Evolutionary conservation across 2,329 filamentous ascomycete species (phyloP).

Genomic region (Xylaria sp.): DNA sequence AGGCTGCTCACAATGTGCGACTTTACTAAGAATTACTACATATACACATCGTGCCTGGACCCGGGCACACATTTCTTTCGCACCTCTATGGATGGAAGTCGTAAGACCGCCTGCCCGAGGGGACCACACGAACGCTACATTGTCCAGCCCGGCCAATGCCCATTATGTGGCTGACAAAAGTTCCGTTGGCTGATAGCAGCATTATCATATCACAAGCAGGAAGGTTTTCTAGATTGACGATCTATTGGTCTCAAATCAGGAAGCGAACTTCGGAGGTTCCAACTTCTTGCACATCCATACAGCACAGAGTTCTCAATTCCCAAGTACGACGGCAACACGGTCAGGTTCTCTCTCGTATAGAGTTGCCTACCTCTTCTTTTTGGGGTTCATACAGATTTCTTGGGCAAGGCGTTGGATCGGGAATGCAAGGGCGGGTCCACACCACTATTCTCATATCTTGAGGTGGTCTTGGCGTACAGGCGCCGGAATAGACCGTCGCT

Average conservation of each 20-base stretch:
- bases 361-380: slow-evolving; percentile 30
- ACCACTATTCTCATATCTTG: slow-evolving; percentile 19
- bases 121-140: slow-evolving; percentile 81
- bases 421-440: slow-evolving; percentile 34
- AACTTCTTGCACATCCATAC: slow-evolving; percentile 8
- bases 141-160: slow-evolving; percentile 72
- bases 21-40: slow-evolving; percentile 81
- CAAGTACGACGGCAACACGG: slow-evolving; percentile 2
- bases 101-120: slow-evolving; percentile 67
- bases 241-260: slow-evolving; percentile 1
- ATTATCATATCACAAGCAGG: slow-evolving; percentile 11
- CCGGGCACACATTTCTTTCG: slow-evolving; percentile 77
- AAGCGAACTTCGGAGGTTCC: slow-evolving; percentile 2
- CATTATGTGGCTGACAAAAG: slow-evolving; percentile 57
- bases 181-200: slow-evolving; percentile 5
- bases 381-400: slow-evolving; percentile 34
- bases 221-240: slow-evolving; percentile 5
- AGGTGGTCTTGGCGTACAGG: slow-evolving; percentile 23
- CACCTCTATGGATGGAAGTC: slow-evolving; percentile 74
- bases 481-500: slow-evolving; percentile 7
- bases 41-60: slow-evolving; percentile 77
- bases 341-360: slow-evolving; percentile 28
- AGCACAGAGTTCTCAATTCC: slow-evolving; percentile 15
- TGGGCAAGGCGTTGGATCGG: slow-evolving; percentile 39
- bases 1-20: slow-evolving; percentile 61